Evolutionary conservation across 2,329 filamentous ascomycete genomes (phyloP).

Genomic region (Pseudodiploospora longispora): DNA sequence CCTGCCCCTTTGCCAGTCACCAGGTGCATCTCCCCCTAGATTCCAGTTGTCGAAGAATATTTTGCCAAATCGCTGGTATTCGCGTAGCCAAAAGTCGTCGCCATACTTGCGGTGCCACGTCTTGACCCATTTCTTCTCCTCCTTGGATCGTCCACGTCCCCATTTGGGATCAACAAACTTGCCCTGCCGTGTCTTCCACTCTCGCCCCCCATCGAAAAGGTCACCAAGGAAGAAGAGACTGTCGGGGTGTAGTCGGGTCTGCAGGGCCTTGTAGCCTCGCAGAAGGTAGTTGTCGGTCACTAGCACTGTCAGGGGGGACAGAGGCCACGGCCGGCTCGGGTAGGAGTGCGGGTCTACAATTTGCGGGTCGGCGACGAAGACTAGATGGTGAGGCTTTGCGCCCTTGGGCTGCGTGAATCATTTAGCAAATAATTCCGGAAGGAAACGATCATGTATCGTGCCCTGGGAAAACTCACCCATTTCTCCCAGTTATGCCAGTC

Average conservation of each 20-base stretch:
- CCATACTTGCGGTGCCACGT: conserved; percentile 69
- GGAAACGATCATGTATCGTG: background rate
- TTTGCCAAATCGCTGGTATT: conserved; percentile 77
- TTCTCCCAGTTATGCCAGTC: conserved; percentile 83
- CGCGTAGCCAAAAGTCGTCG: conserved; percentile 74
- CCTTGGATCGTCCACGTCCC: conserved; percentile 41
- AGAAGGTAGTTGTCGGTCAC: conserved; percentile 87
- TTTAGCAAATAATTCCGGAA: background rate
- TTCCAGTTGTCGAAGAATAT: conserved; percentile 73
- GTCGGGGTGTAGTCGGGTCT: conserved; percentile 70
- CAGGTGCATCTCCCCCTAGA: conserved; percentile 44
- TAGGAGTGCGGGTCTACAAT: conserved; percentile 94
- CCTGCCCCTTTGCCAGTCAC: conserved; percentile 55
- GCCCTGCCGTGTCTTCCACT: conserved; percentile 72
- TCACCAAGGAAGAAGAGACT: conserved; percentile 89
- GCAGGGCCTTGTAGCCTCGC: conserved; percentile 71
- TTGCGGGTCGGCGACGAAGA: conserved; percentile 84
- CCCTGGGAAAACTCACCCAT: conserved; percentile 58
- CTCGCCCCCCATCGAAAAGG: conserved; percentile 88
- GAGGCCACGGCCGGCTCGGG: conserved; percentile 62
- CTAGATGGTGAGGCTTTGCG: conserved; percentile 73
- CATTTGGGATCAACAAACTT: conserved; percentile 52
- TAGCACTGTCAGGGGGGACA: conserved; percentile 43
- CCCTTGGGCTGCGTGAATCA: conserved; percentile 53
- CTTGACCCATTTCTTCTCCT: conserved; percentile 49